Conservation (phyloP, 1,284 basidiomycete species). For the Cryptococcus sp. region DNA sequence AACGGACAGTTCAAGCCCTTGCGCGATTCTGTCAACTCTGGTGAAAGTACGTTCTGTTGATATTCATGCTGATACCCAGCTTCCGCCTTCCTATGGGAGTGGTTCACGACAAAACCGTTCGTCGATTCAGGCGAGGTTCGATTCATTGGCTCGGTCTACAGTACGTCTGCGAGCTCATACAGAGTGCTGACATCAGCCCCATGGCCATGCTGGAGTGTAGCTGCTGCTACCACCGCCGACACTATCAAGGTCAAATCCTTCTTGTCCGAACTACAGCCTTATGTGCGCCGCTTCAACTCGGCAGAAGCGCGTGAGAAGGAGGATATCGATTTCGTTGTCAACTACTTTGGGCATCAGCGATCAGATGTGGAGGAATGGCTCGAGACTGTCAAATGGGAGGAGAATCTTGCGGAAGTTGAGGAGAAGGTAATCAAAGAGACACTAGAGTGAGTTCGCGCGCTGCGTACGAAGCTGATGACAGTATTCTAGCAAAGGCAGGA, state of each 20-base stretch:
- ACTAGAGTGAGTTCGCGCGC: conserved; percentile 54
- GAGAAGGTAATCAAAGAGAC: conserved; percentile 64
- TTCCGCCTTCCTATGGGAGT: conserved; percentile 69
- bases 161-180: conserved; percentile 19
- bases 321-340: conserved; percentile 69
- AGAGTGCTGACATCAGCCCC: conserved; percentile 58
- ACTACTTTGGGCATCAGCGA: conserved; percentile 73
- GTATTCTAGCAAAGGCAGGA: conserved; percentile 68
- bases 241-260: conserved; percentile 57
- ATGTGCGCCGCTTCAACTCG: conserved; percentile 67
- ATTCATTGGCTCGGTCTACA: conserved; percentile 54
- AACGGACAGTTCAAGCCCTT: conserved; percentile 88
- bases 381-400: conserved; percentile 68
- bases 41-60: conserved; percentile 43
- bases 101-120: conserved; percentile 96
- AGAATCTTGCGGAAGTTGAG: conserved; percentile 62
- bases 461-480: conserved; percentile 30
- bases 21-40: conserved; percentile 83
- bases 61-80: conserved; percentile 18
- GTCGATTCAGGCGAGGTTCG: conserved; percentile 75
- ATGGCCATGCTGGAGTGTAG: conserved; percentile 95
- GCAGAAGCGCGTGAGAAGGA: conserved; percentile 56
- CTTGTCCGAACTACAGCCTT: conserved; percentile 59
- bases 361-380: conserved; percentile 66
- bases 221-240: conserved; percentile 65